Base-by-base conservation (phyloP, 345 rosid species). In the Melaleuca quinquenervia region DNA sequence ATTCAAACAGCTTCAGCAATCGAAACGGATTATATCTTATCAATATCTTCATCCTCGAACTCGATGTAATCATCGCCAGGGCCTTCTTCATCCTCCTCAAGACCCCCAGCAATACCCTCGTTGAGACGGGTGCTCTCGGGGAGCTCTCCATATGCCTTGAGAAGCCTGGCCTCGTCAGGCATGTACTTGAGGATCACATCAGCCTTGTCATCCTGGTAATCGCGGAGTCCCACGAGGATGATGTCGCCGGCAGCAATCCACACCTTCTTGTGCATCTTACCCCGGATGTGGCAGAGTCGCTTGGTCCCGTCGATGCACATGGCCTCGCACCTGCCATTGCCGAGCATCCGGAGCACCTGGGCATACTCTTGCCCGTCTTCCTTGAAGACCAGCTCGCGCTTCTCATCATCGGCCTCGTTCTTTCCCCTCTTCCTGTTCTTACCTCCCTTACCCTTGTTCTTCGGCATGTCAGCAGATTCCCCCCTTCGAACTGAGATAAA, bases 371-470 rank as follows among this genome's bases (percentile, higher is more conserved):
- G 92, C 27, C 92, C 93, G 21, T 92, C 93, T 87, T 92, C 93
- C 90, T 92, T 92, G 58, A 92, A 92, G 58, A 92, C 89, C 11
- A 92, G 93, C 92, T 92, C 93, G 3, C 92, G 90, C 90, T 92
- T 92, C 90, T 92, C 93, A 64, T 89, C 92, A 58, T 89, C 93
- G 7, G 92, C 93, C 85, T 92, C 91, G 83, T 92, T 92, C 92
- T 90, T 92, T 85, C 93, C 93, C 86, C 92, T 89, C 93, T 92
- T 92, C 91, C 92, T 87, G 74, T 92, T 92, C 90, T 92, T 92
- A 51, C 93, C 92, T 90, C 93, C 93, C 90, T 92, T 92, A 52
- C 93, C 93, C 91, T 92, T 92, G 86, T 92, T 92, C 93, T 92
- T 92, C 85, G 93, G 93, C 92, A 92, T 92, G 90, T 49, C 50